These are phyloP conservation scores for Gloeopeniophorella convolvens DNA, from an alignment of 768 basidiomycete species.

Conservation along the genomic window DNA sequence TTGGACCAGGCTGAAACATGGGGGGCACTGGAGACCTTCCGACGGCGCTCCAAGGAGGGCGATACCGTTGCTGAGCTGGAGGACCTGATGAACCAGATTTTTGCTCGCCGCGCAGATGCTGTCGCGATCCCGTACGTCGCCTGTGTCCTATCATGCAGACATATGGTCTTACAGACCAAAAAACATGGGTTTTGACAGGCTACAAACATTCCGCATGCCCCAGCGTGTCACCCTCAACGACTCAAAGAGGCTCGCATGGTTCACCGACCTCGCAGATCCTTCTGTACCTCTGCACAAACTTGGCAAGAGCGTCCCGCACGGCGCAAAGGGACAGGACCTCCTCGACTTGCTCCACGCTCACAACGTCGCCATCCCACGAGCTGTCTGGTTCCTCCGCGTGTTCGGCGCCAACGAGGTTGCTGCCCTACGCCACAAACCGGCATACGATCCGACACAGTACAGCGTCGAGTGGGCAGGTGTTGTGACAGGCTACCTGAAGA, in stretches of 20 bases:
- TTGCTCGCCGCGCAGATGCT: slow-evolving; percentile 52
- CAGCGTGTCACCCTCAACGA: slow-evolving; percentile 79
- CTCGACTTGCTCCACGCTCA: slow-evolving; percentile 73
- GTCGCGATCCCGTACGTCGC: slow-evolving; percentile 55
- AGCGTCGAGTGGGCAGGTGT: slow-evolving; percentile 82
- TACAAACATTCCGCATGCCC: slow-evolving; percentile 71
- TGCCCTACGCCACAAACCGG: slow-evolving; percentile 67
- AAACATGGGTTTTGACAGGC: slow-evolving; percentile 29
- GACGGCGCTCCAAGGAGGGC: slow-evolving; percentile 43
- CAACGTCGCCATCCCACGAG: slow-evolving; percentile 71
- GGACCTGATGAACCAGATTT: slow-evolving; percentile 71
- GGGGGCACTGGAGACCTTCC: slow-evolving; percentile 49
- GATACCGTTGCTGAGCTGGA: slow-evolving; percentile 56
- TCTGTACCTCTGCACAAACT: slow-evolving; percentile 75
- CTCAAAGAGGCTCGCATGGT: slow-evolving; percentile 74
- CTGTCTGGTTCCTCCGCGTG: slow-evolving; percentile 83
- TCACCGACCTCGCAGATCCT: slow-evolving; percentile 74
- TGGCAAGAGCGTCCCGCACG: slow-evolving; percentile 81
- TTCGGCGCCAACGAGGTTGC: slow-evolving; percentile 84
- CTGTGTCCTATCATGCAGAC: background rate
- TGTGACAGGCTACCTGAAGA: slow-evolving; percentile 75
- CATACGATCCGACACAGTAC: slow-evolving; percentile 79
- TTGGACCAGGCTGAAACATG: slow-evolving; percentile 51
- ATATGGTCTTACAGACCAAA: background rate
- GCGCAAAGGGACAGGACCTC: slow-evolving; percentile 78